Evolutionary conservation across 306 rosid genomes (phyloP).

Genomic region (Echinosophora koreensis): DNA sequence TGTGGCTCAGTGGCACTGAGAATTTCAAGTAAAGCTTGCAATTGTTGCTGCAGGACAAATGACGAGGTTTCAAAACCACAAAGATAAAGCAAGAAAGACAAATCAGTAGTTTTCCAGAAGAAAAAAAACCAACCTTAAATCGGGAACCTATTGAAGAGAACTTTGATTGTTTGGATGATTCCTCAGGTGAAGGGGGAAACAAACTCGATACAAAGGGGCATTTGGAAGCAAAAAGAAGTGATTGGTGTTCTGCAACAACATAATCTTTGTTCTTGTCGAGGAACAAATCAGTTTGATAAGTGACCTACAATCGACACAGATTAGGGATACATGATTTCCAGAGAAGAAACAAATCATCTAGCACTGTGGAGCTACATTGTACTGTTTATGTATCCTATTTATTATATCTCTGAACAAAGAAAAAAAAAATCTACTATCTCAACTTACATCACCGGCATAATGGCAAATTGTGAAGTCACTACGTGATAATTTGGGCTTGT

Average conservation of each 20-base stretch:
- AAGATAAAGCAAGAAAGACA: conserved; percentile 37
- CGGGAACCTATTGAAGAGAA: conserved; percentile 91
- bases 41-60: conserved; percentile 77
- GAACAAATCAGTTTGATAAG: conserved; percentile 85
- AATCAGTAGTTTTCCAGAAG: background rate
- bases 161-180: conserved; percentile 79
- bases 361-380: conserved; percentile 32
- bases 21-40: conserved; percentile 82
- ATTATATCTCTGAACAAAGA: conserved; percentile 10
- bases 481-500: conserved; percentile 77
- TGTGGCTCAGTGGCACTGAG: conserved; percentile 88
- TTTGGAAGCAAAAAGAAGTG: conserved; percentile 75
- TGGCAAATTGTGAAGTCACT: conserved; percentile 89
- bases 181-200: conserved; percentile 72
- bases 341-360: conserved; percentile 8
- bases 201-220: conserved; percentile 74
- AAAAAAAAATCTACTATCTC: conserved; percentile 8
- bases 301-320: conserved; percentile 64
- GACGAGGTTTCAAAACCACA: conserved; percentile 42
- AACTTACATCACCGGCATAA: conserved; percentile 92
- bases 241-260: conserved; percentile 91
- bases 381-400: conserved; percentile 12
- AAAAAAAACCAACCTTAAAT: conserved; percentile 66
- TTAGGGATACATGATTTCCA: conserved; percentile 35
- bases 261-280: conserved; percentile 96